Percentiles rank a stretch among this genome's conserved stretches.
phyloP scores from a whole-genome alignment of 2,329 filamentous ascomycete genomes.

The Phialophora expanda region DNA sequence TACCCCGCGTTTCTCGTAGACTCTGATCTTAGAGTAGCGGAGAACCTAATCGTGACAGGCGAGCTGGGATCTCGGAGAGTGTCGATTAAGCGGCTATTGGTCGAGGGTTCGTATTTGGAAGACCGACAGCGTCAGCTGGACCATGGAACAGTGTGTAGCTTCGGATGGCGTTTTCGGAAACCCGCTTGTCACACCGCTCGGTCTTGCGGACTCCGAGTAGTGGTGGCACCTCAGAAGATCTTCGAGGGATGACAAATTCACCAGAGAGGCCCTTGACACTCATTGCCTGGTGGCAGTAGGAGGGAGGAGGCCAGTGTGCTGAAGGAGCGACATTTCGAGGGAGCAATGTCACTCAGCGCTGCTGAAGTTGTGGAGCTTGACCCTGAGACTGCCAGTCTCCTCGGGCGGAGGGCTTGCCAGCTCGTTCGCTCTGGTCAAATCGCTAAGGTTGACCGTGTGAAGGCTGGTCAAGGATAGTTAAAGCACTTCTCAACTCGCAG shows the following conservation, averaged over 20 bases:
- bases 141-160: not conserved
- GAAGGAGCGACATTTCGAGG: not conserved
- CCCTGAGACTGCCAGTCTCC: not conserved
- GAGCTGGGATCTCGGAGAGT: slow-evolving; percentile 9
- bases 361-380: not conserved
- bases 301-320: not conserved
- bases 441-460: not conserved
- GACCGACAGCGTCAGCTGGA: slow-evolving; percentile 1
- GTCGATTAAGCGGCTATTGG: slow-evolving; percentile 4
- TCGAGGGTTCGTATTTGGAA: slow-evolving; percentile 7
- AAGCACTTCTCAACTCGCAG: not conserved
- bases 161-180: not conserved
- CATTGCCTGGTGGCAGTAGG: not conserved
- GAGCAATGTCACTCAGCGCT: not conserved
- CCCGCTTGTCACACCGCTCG: not conserved
- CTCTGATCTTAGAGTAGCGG: not conserved
- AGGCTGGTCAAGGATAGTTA: not conserved
- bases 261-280: not conserved
- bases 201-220: not conserved
- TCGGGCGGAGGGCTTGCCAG: not conserved
- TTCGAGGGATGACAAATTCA: not conserved
- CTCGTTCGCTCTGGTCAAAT: not conserved
- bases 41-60: slow-evolving; percentile 8
- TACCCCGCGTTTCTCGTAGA: slow-evolving; percentile 15
- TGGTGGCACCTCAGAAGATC: not conserved